Evolutionary conservation across 1,139 yeast species (phyloP), one percentile per base, ranked within the genome.

Genomic region (Tardiomyces digboiensis): DNA sequence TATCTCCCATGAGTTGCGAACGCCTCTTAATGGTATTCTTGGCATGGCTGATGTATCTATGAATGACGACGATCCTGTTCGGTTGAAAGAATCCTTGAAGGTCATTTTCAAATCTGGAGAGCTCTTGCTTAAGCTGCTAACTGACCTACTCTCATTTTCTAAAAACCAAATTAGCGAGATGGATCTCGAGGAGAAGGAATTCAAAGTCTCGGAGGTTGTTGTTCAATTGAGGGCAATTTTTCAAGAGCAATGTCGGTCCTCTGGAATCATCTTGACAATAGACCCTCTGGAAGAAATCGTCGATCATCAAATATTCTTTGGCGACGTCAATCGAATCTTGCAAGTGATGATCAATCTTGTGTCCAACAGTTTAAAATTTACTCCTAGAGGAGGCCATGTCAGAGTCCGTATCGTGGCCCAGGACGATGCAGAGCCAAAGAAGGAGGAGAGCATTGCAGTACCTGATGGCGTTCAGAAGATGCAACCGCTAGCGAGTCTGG

Each of bases 11-110:
- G 97, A 88, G 64, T 71, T 88, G 58, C 73, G 96, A 56, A 88
- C 97, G 0, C 97, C 97, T 1, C 67, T 88, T 52, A 88, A 88
- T 64, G 97, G 97, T 61, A 88, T 88, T 36, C 67, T 88, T 45
- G 97, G 97, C 48, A 86, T 88, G 95, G 84, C 96, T 0, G 82
- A 94, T 2, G 84, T 88, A 47, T 91, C 95, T 6, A 82, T 86
- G 87, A 91, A 84, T 29, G 95, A 86, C 59, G 69, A 72, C 16
- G 91, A 87, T 54, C 72, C 72, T 2, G 62, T 70, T n/a, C 76
- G 78, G 51, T 77, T 85, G n/a, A 80, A 82, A 52, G 82, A 81
- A 38, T 73, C 80, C 40, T 67, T 87, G 49, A 83, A 82, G 52
- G 70, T 87, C 47, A 87, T 87, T 47, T 87, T 84, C 61, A 73